A percentile compares a stretch with the other conserved stretches of the same genome.
phyloP scores from a whole-genome alignment of 2,329 filamentous ascomycete species.

The Dactylellina parvicollis region DNA sequence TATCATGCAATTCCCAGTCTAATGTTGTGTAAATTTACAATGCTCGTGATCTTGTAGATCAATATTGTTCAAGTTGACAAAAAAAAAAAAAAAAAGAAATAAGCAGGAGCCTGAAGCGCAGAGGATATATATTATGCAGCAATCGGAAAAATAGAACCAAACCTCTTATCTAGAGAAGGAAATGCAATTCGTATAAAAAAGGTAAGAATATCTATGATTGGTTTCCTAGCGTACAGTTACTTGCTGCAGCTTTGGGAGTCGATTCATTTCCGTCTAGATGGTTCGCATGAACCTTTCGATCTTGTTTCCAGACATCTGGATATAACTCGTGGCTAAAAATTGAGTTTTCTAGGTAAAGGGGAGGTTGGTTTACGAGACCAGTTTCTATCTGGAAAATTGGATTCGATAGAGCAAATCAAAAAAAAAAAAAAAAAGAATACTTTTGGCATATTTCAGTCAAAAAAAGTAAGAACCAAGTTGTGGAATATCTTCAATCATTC shows the following conservation, averaged over 20 bases:
- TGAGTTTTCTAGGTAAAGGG: too few species aligned
- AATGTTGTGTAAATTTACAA: conserved; percentile 20
- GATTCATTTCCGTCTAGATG: neutral
- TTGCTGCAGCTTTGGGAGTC: neutral
- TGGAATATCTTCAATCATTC: conserved; percentile 17
- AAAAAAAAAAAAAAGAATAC: neutral
- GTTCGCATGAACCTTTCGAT: neutral
- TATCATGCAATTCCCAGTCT: conserved; percentile 46
- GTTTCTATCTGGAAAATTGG: too few species aligned
- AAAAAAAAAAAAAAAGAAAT: neutral
- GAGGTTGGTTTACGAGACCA: too few species aligned
- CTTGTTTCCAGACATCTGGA: conserved; percentile 28
- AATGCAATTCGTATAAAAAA: neutral
- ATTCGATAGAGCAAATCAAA: neutral
- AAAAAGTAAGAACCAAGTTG: neutral
- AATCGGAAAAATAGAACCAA: neutral
- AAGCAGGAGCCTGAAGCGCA: neutral
- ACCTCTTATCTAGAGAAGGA: neutral
- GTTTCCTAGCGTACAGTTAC: neutral
- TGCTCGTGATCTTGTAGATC: neutral
- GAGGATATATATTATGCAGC: neutral
- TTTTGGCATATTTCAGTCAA: neutral
- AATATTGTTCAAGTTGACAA: neutral
- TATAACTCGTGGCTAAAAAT: too few species aligned
- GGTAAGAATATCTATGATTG: neutral